Percentiles rank a stretch among this genome's conserved stretches.
phyloP scores from a whole-genome alignment of 177 flowering plant species.

The Vitis hybrid region DNA sequence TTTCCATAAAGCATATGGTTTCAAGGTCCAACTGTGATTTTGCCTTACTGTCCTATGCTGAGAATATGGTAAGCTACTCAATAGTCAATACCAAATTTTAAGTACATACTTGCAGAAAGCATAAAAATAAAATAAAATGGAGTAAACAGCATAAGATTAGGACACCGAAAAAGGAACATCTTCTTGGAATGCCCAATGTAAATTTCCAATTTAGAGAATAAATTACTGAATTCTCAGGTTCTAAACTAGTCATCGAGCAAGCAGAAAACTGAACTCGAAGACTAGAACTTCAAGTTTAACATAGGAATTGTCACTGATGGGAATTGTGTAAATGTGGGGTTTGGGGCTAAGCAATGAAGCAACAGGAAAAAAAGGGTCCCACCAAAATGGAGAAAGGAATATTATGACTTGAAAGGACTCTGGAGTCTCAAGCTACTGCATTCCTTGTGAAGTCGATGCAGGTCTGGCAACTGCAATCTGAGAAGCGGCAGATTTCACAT shows the following conservation, averaged over 20 bases:
- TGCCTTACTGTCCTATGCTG: too few relatives aligned
- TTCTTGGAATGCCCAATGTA: background rate
- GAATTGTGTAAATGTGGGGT: background rate
- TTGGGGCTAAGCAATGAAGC: background rate
- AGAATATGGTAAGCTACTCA: too few relatives aligned
- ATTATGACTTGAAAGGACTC: background rate
- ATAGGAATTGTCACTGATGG: background rate
- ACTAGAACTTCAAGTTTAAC: constrained; percentile 20
- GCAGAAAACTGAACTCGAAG: constrained; percentile 12
- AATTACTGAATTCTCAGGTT: constrained; percentile 4
- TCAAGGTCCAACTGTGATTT: too few relatives aligned
- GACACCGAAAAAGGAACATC: too few relatives aligned
- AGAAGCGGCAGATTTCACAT: constrained; percentile 74
- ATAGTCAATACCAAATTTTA: too few relatives aligned
- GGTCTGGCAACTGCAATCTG: constrained; percentile 84
- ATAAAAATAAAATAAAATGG: too few relatives aligned
- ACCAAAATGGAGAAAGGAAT: background rate
- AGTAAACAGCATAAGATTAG: too few relatives aligned
- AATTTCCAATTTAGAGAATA: constrained; percentile 6
- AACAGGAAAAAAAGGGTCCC: background rate
- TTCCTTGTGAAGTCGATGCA: constrained; percentile 75
- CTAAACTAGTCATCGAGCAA: constrained; percentile 16
- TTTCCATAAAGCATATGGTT: too few relatives aligned
- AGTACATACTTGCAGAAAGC: too few relatives aligned
- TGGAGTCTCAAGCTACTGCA: constrained; percentile 32